phyloP scores from a whole-genome alignment of 78 protist species.

The Pelomyxa schiedti region DNA sequence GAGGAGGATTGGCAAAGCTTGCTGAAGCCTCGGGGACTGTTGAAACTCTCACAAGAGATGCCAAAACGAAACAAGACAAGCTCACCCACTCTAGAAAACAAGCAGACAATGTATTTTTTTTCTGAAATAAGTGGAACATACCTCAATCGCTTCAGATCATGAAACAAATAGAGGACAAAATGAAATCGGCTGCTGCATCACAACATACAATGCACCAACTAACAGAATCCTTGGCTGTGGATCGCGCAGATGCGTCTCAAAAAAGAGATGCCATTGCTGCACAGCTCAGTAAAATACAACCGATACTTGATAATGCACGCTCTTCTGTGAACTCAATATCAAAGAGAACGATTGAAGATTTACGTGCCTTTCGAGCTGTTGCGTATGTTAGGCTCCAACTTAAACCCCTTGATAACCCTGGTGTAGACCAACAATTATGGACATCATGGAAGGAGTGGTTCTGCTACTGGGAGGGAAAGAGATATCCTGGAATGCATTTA shows the following conservation, averaged over 20 bases:
- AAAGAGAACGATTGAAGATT: constrained; percentile 36
- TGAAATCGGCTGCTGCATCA: constrained; percentile 34
- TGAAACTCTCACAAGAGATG: constrained; percentile 31
- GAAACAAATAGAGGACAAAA: constrained; percentile 33
- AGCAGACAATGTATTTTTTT: no score
- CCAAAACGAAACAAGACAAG: constrained; percentile 19
- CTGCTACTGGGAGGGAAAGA: constrained; percentile 56
- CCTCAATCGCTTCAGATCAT: no score
- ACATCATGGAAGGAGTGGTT: constrained; percentile 68
- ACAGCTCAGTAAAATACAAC: constrained; percentile 48
- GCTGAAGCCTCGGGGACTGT: constrained; percentile 45
- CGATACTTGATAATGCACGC: constrained; percentile 60
- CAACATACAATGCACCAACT: constrained; percentile 31
- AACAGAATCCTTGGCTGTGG: constrained; percentile 2
- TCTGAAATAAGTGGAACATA: no score
- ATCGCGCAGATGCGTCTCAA: constrained; percentile 13
- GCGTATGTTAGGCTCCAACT: no score
- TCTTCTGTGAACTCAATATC: constrained; percentile 49
- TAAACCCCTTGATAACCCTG: no score
- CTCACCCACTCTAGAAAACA: no score
- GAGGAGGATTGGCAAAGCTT: constrained; percentile 43
- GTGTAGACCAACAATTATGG: constrained; percentile 24
- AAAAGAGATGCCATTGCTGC: constrained; percentile 29
- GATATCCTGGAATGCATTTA: constrained; percentile 63
- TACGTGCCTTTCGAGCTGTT: constrained; percentile 52